These are phyloP conservation scores for Ceratonia siliqua DNA, from an alignment of 306 rosid genomes.

Conservation along the genomic window DNA sequence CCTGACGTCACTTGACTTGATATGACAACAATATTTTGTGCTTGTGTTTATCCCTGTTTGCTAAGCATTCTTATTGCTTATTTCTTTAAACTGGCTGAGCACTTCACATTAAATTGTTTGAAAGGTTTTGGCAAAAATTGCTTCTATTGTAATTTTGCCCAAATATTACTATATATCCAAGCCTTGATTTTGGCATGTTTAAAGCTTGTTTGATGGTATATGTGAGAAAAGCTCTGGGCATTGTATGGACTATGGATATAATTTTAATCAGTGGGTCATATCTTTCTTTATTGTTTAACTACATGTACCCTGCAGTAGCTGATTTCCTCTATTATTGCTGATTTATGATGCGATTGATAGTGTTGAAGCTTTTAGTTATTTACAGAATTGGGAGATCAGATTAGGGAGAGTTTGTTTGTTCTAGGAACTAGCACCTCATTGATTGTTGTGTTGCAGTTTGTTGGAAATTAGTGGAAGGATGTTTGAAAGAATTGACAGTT, in stretches of 20 bases:
- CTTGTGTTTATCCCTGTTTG: neutral
- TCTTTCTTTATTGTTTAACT: too few relatives aligned
- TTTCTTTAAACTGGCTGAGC: slow-evolving; percentile 8
- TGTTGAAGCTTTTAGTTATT: neutral
- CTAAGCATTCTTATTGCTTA: neutral
- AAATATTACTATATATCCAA: neutral
- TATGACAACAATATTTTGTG: neutral
- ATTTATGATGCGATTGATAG: neutral
- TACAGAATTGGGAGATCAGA: neutral
- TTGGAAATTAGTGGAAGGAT: neutral
- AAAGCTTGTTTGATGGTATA: too few relatives aligned
- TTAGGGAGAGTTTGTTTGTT: neutral
- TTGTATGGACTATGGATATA: too few relatives aligned
- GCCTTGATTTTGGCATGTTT: neutral
- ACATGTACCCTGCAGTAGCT: neutral
- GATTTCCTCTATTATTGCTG: neutral
- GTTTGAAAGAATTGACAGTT: neutral
- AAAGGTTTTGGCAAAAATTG: neutral
- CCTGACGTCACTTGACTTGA: neutral
- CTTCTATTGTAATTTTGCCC: neutral
- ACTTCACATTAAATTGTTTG: neutral
- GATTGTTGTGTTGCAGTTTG: neutral
- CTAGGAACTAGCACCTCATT: neutral
- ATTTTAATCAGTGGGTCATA: too few relatives aligned
- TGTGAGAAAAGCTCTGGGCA: too few relatives aligned